Base-by-base conservation (phyloP, 345 rosid genomes). In the Gossypium longicalyx region DNA sequence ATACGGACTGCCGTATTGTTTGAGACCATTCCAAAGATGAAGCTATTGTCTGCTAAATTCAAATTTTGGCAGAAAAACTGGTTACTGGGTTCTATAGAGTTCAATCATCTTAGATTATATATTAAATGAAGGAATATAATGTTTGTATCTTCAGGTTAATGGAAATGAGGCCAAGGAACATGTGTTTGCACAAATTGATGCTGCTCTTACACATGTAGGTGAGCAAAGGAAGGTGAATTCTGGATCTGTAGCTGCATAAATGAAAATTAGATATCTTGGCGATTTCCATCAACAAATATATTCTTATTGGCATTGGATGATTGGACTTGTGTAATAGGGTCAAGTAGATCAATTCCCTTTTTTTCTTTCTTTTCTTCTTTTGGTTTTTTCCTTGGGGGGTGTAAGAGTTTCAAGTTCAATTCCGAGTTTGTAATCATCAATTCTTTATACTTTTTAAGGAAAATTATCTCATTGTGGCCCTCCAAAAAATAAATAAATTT, bases 181-280 rank as follows among this genome's bases (percentile, higher is more conserved):
- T 16, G 69, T 73, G 70, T 73, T 61, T 7, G 48, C 25, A 17
- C 76, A 61, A 48, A 73, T 73, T 29, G 60, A 73, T 63, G 43
- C 58, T 60, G 76, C 70, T 25, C 76, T 62, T 16, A 12, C 69
- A 62, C 43, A 62, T 62, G 60, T 62, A 48, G 19, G 29, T 16
- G 19, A 49, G 76, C 70, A 27, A 29, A 73, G 69, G 60, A 44
- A 73, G 47, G 29, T 17, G 58, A 73, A 62, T n/a, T 48, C 45
- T 49, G 60, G 48, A 61, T 73, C 60, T 27, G 7, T 62, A 7
- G 29, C 76, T 27, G 41, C 76, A 16, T 73, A 72, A 73, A 48
- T 12, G 16, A 47, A 61, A 54, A 73, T 4, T 17, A 29, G 7
- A 51, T 4, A 25, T 25, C 2, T 25, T 51, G 58, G 45, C 17